A percentile compares a stretch with the other conserved stretches of the same genome.
Conservation (phyloP, 2,329 filamentous ascomycete species). For the Clonostachys chloroleuca region DNA sequence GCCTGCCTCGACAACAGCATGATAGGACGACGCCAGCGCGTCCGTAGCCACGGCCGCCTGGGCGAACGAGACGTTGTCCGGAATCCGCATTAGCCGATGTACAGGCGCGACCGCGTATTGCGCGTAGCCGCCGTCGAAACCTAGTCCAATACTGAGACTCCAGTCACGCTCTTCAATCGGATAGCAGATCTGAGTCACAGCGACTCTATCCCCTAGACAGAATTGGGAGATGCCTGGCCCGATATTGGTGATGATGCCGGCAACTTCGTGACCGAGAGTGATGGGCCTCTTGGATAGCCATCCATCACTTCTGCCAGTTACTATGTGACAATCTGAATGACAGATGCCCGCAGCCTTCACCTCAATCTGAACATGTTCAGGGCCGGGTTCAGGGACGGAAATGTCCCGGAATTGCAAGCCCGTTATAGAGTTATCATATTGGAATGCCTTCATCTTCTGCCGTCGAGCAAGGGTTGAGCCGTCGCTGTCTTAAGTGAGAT, state of each 20-base stretch:
- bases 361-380: slow-evolving; percentile 1
- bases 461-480: too few species aligned
- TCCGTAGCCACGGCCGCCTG: slow-evolving; percentile 31
- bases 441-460: neutral
- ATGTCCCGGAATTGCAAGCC: slow-evolving; percentile 1
- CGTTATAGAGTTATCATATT: neutral
- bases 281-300: slow-evolving; percentile 1
- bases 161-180: neutral
- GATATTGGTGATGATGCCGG: neutral
- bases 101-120: neutral
- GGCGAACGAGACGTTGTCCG: slow-evolving; percentile 13
- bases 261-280: slow-evolving; percentile 4
- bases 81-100: neutral
- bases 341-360: slow-evolving; percentile 3
- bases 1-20: slow-evolving; percentile 26
- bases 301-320: neutral
- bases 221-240: neutral
- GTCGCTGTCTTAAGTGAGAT: too few species aligned
- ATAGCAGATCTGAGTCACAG: neutral
- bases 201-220: neutral
- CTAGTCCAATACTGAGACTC: neutral
- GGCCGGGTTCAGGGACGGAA: slow-evolving; percentile 1
- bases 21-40: slow-evolving; percentile 32
- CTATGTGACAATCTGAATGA: slow-evolving; percentile 2
- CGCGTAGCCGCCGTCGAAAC: slow-evolving; percentile 2